Evolutionary conservation across 108 stramenopile genomes (phyloP).

Genomic region (Fistulifera solaris): DNA sequence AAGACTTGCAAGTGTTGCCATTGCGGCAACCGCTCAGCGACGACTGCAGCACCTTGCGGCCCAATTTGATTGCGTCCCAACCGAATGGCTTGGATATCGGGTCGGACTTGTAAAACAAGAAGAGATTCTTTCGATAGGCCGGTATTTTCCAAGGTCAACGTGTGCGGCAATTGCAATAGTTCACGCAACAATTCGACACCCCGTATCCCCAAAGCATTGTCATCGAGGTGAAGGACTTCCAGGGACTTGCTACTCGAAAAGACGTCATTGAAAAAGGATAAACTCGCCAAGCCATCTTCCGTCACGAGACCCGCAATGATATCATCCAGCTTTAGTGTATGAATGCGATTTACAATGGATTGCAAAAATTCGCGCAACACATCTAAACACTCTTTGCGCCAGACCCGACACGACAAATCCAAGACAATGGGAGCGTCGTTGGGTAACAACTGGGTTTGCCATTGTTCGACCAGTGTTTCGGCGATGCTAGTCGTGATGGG

Average conservation of each 20-base stretch:
- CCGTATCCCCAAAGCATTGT: neutral
- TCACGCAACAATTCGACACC: neutral
- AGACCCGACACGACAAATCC: neutral
- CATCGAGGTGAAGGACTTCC: neutral
- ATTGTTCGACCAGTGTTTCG: no score
- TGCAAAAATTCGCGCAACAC: neutral
- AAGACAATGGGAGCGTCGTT: no score
- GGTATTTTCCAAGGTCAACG: neutral
- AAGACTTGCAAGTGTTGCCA: neutral
- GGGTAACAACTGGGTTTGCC: no score
- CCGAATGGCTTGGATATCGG: constrained; percentile 2
- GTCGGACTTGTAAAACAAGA: neutral
- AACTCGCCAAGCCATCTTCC: neutral
- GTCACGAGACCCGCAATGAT: constrained; percentile 1
- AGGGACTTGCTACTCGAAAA: neutral
- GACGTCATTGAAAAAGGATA: neutral
- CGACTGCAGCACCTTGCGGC: constrained; percentile 3
- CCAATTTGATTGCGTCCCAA: constrained; percentile 15
- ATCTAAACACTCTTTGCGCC: neutral
- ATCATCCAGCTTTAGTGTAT: neutral
- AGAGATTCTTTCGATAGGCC: neutral
- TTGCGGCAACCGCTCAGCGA: constrained; percentile 3
- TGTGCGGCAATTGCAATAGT: neutral
- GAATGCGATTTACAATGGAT: neutral
- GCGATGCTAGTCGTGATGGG: no score